These are phyloP conservation scores for Gynochthodes officinalis DNA, from an alignment of 257 asterid species.

Conservation along the genomic window DNA sequence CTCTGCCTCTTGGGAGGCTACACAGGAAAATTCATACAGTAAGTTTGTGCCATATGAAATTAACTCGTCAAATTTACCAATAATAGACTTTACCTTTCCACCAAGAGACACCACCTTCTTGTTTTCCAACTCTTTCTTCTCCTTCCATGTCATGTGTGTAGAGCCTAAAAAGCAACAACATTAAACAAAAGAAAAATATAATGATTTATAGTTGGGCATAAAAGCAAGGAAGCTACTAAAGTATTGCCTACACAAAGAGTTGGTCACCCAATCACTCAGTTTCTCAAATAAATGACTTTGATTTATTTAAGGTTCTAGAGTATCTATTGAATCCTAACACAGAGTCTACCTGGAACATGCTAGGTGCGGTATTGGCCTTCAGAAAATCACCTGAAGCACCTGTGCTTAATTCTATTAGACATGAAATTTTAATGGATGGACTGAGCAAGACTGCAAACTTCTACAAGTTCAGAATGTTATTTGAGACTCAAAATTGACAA, in stretches of 20 bases:
- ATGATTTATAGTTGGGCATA: not conserved
- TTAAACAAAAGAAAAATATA: not conserved
- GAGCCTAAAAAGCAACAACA: constrained; percentile 31
- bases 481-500: not conserved
- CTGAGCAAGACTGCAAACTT: not conserved
- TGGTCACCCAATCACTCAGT: not conserved
- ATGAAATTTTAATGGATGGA: not conserved
- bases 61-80: not conserved
- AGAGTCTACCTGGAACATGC: not conserved
- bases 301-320: not conserved
- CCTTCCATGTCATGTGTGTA: constrained; percentile 75
- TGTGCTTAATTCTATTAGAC: not conserved
- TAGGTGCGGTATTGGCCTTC: not conserved
- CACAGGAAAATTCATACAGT: constrained; percentile 11
- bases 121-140: constrained; percentile 68
- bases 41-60: constrained; percentile 7
- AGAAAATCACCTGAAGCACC: not conserved
- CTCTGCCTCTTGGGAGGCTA: constrained; percentile 81
- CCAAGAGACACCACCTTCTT: constrained; percentile 68
- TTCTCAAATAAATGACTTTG: not conserved
- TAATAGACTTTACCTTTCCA: constrained; percentile 52
- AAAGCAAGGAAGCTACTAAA: not conserved
- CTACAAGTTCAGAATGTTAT: not conserved
- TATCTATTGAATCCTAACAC: not conserved
- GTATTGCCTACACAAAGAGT: not conserved